These are phyloP conservation scores for Phaeodactylum tricornutum DNA, from an alignment of 108 stramenopile genomes.

Conservation along the genomic window DNA sequence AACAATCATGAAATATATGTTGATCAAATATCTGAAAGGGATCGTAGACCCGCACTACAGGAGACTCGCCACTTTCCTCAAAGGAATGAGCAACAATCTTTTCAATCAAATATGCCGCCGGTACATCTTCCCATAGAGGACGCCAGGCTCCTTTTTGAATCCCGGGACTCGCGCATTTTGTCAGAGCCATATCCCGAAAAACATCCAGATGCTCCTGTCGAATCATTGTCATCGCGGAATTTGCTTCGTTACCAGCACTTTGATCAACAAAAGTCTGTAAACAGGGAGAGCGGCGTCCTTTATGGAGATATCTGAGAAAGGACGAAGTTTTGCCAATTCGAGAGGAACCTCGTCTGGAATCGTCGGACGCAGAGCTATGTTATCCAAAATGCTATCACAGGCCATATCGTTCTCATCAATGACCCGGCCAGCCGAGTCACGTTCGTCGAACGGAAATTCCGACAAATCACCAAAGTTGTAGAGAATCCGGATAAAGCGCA, in stretches of 20 bases:
- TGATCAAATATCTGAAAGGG: slow-evolving; percentile 10
- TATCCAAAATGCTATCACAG: not conserved
- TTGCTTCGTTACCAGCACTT: not conserved
- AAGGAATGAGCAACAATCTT: slow-evolving; percentile 2
- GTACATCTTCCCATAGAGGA: slow-evolving; percentile 32
- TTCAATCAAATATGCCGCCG: slow-evolving; percentile 28
- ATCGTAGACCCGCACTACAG: not conserved
- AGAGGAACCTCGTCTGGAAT: not conserved
- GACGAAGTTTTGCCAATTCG: not conserved
- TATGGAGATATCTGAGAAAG: not conserved
- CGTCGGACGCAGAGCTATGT: not conserved
- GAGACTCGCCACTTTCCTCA: slow-evolving; percentile 2
- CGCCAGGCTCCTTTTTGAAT: not conserved
- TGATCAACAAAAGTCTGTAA: slow-evolving; percentile 11
- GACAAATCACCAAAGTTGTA: slow-evolving; percentile 27
- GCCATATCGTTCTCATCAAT: not conserved
- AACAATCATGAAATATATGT: slow-evolving; percentile 5
- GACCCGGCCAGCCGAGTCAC: not conserved
- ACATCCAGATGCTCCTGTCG: slow-evolving; percentile 7
- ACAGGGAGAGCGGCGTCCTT: slow-evolving; percentile 7
- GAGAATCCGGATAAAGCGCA: slow-evolving; percentile 30
- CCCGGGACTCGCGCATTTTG: too few species aligned
- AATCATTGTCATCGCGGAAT: not conserved
- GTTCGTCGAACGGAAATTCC: slow-evolving; percentile 11
- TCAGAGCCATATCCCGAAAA: not conserved